Evolutionary conservation across 2,329 filamentous ascomycete species (phyloP), one percentile per base, ranked within the genome.

Genomic region (Torrubiellomyces zombiae): DNA sequence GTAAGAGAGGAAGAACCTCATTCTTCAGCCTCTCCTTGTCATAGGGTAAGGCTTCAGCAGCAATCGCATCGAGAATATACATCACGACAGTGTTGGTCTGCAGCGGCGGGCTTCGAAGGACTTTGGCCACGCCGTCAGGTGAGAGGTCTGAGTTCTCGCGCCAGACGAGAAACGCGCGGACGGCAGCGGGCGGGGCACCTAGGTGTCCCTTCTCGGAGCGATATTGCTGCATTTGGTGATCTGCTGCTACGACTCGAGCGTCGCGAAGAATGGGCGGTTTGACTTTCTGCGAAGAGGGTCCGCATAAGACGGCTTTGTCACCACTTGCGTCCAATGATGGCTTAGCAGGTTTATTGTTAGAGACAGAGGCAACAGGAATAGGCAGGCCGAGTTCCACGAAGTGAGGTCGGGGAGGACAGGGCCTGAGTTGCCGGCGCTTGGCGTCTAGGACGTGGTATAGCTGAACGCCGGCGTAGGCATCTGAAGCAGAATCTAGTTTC

Each of bases 391-490:
- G 55, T 41, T 91, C 83, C 4, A 67, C 72, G 37, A 70, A 63
- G 10, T 63, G 59, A 1, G 83, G 82, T 6, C 67, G 57, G 4
- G 78, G 76, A 5, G 85, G 85, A 3, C 54, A 62, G 2, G 82
- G 82, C 9, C 67, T 50, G 32, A 93, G 55, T 6, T 56, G 53
- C 36, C 67, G 58, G 10, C 85, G 63, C 38, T 76, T 67, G 24
- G 65, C 52, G 29, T 94, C 75, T 21, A 93, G 55, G 1, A 64
- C 60, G 31, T 80, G 58, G 40, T 70, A 92, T 2, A 94, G 55
- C 28, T 80, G 75, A 8, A 77, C 50, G 21, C 73, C 68, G 30
- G 78, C 82, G 43, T 93, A 94, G 0, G 81, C 76, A 45, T 92
- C 82, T 1, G 79, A 74, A 9, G 81, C 82, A 7, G 80, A 72